Conservation (phyloP, 192 early-diverging fungal genomes). For the Backusella circina region DNA sequence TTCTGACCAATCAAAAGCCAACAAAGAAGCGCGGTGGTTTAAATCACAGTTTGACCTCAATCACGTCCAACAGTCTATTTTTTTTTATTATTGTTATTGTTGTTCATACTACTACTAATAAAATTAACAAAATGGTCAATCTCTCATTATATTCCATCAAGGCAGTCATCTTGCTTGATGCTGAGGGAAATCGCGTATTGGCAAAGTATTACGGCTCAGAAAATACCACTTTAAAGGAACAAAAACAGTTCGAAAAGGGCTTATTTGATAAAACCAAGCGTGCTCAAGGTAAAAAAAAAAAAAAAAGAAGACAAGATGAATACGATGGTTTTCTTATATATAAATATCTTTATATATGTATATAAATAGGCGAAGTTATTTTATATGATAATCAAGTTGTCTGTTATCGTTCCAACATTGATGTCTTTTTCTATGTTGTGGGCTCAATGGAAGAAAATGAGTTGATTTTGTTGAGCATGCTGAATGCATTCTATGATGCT, state of each 20-base stretch:
- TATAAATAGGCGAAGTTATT: constrained; percentile 76
- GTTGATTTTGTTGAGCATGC: constrained; percentile 72
- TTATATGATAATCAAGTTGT: constrained; percentile 92
- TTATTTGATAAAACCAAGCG: constrained; percentile 92
- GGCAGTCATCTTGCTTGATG: constrained; percentile 89
- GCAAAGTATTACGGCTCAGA: constrained; percentile 84
- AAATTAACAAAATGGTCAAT: constrained; percentile 60
- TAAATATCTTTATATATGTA: background rate
- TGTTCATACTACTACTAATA: background rate
- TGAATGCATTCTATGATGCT: constrained; percentile 83
- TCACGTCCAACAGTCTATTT: background rate
- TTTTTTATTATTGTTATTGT: background rate
- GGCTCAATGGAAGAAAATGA: constrained; percentile 94
- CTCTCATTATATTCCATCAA: constrained; percentile 82
- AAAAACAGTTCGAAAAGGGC: constrained; percentile 87
- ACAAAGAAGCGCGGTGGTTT: background rate
- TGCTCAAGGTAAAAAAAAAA: constrained; percentile 49
- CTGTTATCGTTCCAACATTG: constrained; percentile 80
- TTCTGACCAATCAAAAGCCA: background rate
- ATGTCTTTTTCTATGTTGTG: constrained; percentile 90
- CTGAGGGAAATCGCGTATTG: constrained; percentile 87
- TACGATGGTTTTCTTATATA: background rate
- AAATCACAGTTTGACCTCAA: background rate
- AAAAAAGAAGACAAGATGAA: background rate
- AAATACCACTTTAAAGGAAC: constrained; percentile 67